Percentiles rank a stretch among this genome's conserved stretches.
These are phyloP conservation scores for Seminavis robusta DNA, from an alignment of 108 stramenopile species.

Conservation along the genomic window DNA sequence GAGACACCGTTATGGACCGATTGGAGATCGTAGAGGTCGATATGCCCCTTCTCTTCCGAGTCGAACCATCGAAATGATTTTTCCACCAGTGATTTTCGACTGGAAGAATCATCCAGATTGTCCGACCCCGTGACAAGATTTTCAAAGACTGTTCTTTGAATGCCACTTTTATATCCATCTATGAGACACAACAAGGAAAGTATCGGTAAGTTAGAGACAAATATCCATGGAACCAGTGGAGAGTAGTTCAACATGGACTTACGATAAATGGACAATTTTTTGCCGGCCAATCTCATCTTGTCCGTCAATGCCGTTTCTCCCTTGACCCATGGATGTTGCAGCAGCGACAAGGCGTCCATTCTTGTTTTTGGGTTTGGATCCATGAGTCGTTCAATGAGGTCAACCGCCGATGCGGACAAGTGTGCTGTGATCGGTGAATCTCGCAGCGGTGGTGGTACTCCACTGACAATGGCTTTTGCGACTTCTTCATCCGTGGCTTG, in stretches of 20 bases:
- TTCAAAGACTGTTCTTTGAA: too few species aligned
- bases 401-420: constrained; percentile 61
- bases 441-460: constrained; percentile 38
- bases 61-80: too few species aligned
- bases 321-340: constrained; percentile 86
- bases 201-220: constrained; percentile 1
- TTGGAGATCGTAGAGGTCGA: too few species aligned
- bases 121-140: too few species aligned
- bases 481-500: constrained; percentile 58
- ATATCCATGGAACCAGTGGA: not conserved
- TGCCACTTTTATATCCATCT: too few species aligned
- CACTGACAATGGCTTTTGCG: constrained; percentile 35
- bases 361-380: constrained; percentile 58
- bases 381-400: constrained; percentile 76
- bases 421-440: constrained; percentile 36
- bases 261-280: too few species aligned
- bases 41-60: too few species aligned
- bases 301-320: constrained; percentile 81
- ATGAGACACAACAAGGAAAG: constrained; percentile 5
- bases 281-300: too few species aligned
- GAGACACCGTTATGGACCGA: too few species aligned
- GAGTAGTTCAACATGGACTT: too few species aligned
- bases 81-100: too few species aligned
- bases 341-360: constrained; percentile 72
- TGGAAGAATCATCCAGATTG: too few species aligned